Percentiles rank a stretch among this genome's conserved stretches.
These are phyloP conservation scores for Serendipita sp. DNA, from an alignment of 768 basidiomycete species.

Conservation along the genomic window DNA sequence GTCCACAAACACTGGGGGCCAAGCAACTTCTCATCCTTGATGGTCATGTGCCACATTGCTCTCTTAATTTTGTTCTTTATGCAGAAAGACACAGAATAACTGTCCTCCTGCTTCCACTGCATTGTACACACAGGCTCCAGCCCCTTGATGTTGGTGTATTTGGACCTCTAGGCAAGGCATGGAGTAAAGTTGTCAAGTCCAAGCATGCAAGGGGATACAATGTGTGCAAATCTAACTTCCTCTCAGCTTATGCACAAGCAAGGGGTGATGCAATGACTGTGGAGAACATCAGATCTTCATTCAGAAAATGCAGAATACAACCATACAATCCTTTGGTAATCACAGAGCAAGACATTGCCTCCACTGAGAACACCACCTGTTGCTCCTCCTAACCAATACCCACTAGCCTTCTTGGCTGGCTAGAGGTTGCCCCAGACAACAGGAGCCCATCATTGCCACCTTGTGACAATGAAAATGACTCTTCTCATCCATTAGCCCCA, in stretches of 20 bases:
- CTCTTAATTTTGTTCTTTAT: constrained; percentile 20
- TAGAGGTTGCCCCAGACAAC: too few relatives aligned
- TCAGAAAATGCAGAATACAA: background rate
- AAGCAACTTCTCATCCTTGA: constrained; percentile 24
- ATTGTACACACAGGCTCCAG: constrained; percentile 25
- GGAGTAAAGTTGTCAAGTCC: background rate
- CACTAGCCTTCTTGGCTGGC: too few relatives aligned
- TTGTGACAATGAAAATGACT: too few relatives aligned
- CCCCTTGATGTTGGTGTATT: constrained; percentile 26
- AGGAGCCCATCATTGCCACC: too few relatives aligned
- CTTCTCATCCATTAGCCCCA: too few relatives aligned
- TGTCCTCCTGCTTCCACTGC: constrained; percentile 24
- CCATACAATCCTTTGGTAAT: too few relatives aligned
- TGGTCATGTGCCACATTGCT: constrained; percentile 26
- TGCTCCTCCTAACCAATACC: too few relatives aligned
- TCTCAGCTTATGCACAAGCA: background rate
- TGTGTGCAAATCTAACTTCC: background rate
- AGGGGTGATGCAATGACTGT: background rate
- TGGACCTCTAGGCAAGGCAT: constrained; percentile 12
- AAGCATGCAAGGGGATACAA: background rate
- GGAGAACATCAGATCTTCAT: constrained; percentile 2
- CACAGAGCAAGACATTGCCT: too few relatives aligned
- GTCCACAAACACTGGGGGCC: too few relatives aligned
- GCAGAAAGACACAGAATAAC: constrained; percentile 20
- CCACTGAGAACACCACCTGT: too few relatives aligned